These are phyloP conservation scores for Ascochyta rabiei DNA, from an alignment of 2,329 filamentous ascomycete genomes.

Conservation along the genomic window DNA sequence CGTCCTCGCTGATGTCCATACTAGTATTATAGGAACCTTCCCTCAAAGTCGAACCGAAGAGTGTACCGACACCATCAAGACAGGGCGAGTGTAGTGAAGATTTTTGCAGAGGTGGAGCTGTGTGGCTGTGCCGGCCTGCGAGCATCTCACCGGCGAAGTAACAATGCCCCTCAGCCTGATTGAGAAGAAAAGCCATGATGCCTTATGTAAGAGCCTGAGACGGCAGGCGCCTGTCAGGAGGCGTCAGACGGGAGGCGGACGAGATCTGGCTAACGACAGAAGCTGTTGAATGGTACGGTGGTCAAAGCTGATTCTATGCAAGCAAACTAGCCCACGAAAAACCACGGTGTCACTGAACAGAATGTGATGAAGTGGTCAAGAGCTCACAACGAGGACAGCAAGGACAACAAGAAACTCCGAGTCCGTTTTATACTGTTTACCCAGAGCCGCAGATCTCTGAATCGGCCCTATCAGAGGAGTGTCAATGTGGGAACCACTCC, in stretches of 20 bases:
- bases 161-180: background rate
- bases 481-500: background rate
- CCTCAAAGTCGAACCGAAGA: background rate
- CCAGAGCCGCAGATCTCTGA: background rate
- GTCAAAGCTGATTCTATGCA: background rate
- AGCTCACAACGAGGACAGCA: too few species aligned
- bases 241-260: background rate
- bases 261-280: background rate
- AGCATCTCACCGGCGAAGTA: background rate
- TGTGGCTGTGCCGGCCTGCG: background rate
- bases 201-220: background rate
- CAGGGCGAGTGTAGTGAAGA: background rate
- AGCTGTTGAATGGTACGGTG: background rate
- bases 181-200: slow-evolving; percentile 2
- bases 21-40: background rate
- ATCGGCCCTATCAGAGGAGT: background rate
- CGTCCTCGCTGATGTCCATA: slow-evolving; percentile 6
- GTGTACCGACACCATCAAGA: slow-evolving; percentile 1
- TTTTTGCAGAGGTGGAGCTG: background rate
- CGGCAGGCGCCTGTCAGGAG: background rate
- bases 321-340: too few species aligned
- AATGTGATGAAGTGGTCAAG: too few species aligned
- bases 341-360: too few species aligned
- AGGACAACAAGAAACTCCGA: too few species aligned
- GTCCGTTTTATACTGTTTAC: background rate